Percentiles rank a stretch among this genome's conserved stretches.
These are phyloP conservation scores for Anthracocystis walkeri DNA, from an alignment of 1,284 basidiomycete genomes.

Conservation along the genomic window DNA sequence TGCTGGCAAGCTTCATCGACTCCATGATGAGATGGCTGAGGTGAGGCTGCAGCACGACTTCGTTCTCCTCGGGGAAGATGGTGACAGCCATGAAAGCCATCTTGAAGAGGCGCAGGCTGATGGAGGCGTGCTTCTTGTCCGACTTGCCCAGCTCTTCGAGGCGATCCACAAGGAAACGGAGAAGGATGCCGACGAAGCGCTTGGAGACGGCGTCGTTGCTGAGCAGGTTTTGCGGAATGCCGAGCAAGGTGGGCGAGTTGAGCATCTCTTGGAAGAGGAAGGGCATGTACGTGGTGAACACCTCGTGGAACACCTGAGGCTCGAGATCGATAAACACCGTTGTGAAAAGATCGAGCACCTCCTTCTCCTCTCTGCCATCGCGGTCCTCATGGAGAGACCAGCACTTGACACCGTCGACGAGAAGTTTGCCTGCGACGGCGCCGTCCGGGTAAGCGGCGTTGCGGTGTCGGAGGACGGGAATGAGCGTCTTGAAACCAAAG, in stretches of 20 bases:
- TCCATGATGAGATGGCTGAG: slow-evolving; percentile 95
- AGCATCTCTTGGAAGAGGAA: slow-evolving; percentile 66
- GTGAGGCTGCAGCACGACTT: slow-evolving; percentile 90
- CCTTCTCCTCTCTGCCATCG: slow-evolving; percentile 80
- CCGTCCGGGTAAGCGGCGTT: slow-evolving; percentile 85
- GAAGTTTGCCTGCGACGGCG: slow-evolving; percentile 86
- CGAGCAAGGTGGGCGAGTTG: slow-evolving; percentile 81
- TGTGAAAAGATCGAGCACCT: slow-evolving; percentile 87
- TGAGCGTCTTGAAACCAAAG: slow-evolving; percentile 87
- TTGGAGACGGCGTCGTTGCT: slow-evolving; percentile 85
- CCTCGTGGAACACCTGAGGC: slow-evolving; percentile 67
- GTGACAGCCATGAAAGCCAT: slow-evolving; percentile 94
- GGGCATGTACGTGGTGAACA: slow-evolving; percentile 60
- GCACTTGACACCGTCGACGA: slow-evolving; percentile 85
- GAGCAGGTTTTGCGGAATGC: slow-evolving; percentile 89
- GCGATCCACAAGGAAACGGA: slow-evolving; percentile 84
- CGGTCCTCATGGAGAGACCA: slow-evolving; percentile 84
- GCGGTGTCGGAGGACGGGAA: slow-evolving; percentile 82
- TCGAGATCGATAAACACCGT: slow-evolving; percentile 71
- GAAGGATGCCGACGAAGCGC: slow-evolving; percentile 90
- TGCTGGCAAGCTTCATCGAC: slow-evolving; percentile 92
- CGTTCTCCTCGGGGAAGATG: slow-evolving; percentile 82
- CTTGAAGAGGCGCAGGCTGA: slow-evolving; percentile 92
- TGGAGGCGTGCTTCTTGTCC: slow-evolving; percentile 78
- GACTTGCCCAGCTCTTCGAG: slow-evolving; percentile 87